These are phyloP conservation scores for Solanum rostratum DNA, from an alignment of 257 asterid genomes.

Conservation along the genomic window DNA sequence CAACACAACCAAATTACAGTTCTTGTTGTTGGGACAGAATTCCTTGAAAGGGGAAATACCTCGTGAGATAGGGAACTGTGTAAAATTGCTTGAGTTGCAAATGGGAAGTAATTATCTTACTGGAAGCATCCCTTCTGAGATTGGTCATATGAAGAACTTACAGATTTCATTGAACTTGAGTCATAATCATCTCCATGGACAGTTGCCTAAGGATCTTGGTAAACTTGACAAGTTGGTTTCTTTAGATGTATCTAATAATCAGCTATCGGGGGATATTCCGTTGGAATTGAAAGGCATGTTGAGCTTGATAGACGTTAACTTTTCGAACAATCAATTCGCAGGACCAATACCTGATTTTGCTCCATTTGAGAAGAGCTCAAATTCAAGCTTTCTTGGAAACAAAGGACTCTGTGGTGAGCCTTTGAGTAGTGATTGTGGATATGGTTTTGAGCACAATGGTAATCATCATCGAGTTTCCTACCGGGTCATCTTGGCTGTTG, in stretches of 20 bases:
- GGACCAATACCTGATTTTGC: conserved; percentile 73
- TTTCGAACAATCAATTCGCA: conserved; percentile 62
- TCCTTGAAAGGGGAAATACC: conserved; percentile 69
- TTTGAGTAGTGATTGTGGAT: conserved; percentile 45
- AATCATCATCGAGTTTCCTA: conserved; percentile 81
- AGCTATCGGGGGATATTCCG: conserved; percentile 68
- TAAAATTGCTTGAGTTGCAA: conserved; percentile 73
- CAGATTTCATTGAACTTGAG: conserved; percentile 81
- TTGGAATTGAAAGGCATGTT: conserved; percentile 65
- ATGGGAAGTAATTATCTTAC: conserved; percentile 61
- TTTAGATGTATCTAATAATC: conserved; percentile 73
- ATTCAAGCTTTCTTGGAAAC: conserved; percentile 73
- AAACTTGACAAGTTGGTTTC: conserved; percentile 87
- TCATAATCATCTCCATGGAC: conserved; percentile 67
- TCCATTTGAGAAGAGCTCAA: conserved; percentile 84
- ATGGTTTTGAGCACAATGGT: conserved; percentile 15
- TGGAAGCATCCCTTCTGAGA: conserved; percentile 78
- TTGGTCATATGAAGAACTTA: conserved; percentile 81
- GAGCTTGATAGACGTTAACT: conserved; percentile 86
- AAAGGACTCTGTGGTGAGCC: conserved; percentile 92
- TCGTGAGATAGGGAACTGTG: conserved; percentile 70
- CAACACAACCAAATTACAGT: conserved; percentile 66
- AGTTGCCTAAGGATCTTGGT: conserved; percentile 81
- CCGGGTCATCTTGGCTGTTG: conserved; percentile 63
- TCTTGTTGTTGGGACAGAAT: conserved; percentile 55